Conservation (phyloP, 2,329 filamentous ascomycete species). For the Fusarium protoensiforme region DNA sequence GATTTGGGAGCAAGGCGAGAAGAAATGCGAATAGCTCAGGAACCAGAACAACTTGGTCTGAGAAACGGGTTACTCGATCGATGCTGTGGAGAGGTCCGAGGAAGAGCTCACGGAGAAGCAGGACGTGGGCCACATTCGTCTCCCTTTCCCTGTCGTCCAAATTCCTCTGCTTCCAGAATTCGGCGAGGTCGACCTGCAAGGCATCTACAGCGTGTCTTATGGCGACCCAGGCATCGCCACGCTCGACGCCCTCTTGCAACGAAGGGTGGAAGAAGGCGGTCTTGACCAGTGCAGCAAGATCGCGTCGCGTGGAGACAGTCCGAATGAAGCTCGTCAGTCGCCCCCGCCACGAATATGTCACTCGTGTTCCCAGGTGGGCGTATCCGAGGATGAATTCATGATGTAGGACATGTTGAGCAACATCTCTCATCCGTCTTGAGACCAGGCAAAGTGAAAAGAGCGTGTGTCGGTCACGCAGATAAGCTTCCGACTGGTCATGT, state of each 20-base stretch:
- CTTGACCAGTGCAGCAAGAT: slow-evolving; percentile 19
- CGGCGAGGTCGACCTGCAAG: background rate
- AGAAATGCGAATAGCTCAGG: background rate
- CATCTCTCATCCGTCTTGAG: slow-evolving; percentile 13
- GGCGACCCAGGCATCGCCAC: background rate
- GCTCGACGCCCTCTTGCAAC: background rate
- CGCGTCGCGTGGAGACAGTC: background rate
- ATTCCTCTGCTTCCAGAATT: background rate
- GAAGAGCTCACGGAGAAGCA: background rate
- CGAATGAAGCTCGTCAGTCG: slow-evolving; percentile 15
- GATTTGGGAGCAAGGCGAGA: slow-evolving; percentile 1
- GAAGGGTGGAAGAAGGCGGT: background rate
- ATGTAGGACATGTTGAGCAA: slow-evolving; percentile 21
- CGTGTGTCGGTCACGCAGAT: background rate
- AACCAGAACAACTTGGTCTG: background rate
- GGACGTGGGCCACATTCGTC: background rate
- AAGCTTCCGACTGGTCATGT: background rate
- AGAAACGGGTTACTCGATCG: background rate
- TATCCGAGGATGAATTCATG: slow-evolving; percentile 23
- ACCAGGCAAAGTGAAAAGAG: slow-evolving; percentile 19
- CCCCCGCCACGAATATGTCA: background rate
- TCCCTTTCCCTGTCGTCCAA: background rate
- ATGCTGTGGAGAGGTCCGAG: background rate
- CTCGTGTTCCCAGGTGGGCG: background rate
- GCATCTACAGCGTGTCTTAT: background rate